Evolutionary conservation across 805 yeast genomes (phyloP).

Genomic region (Pichia cephalocereana): DNA sequence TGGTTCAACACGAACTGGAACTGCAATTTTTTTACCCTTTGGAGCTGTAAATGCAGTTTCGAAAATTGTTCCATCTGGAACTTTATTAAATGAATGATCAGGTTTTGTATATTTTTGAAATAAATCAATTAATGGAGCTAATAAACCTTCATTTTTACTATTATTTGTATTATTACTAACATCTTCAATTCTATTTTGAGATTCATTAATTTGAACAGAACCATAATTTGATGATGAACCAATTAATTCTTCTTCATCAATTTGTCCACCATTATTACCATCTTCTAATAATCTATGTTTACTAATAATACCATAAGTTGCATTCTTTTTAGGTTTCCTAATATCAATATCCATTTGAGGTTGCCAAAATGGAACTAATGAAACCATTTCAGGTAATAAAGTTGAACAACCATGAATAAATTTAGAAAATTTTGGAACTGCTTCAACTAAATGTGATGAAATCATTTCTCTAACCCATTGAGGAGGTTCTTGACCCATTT

Average conservation of each 20-base stretch:
- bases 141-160: constrained; percentile 8
- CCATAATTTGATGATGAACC: constrained; percentile 26
- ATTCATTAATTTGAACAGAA: constrained; percentile 23
- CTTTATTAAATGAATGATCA: constrained; percentile 46
- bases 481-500: constrained; percentile 98
- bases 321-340: constrained; percentile 67
- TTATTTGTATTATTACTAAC: constrained; percentile 4
- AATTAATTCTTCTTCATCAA: constrained; percentile 63
- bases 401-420: constrained; percentile 95
- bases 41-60: constrained; percentile 60
- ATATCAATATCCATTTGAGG: constrained; percentile 97
- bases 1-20: constrained; percentile 95
- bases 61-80: constrained; percentile 54
- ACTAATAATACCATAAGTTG: constrained; percentile 56
- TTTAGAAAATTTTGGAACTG: constrained; percentile 95
- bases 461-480: constrained; percentile 93
- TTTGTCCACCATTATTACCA: constrained; percentile 49
- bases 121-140: constrained; percentile 11
- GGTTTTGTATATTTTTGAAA: constrained; percentile 17
- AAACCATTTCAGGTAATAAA: constrained; percentile 74
- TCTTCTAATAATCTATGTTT: constrained; percentile 20
- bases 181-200: constrained; percentile 22
- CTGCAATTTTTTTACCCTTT: constrained; percentile 79
- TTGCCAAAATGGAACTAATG: constrained; percentile 90
- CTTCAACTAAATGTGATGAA: constrained; percentile 89